phyloP scores from a whole-genome alignment of 2,329 filamentous ascomycete species.

The Exophiala lecanii-corni region DNA sequence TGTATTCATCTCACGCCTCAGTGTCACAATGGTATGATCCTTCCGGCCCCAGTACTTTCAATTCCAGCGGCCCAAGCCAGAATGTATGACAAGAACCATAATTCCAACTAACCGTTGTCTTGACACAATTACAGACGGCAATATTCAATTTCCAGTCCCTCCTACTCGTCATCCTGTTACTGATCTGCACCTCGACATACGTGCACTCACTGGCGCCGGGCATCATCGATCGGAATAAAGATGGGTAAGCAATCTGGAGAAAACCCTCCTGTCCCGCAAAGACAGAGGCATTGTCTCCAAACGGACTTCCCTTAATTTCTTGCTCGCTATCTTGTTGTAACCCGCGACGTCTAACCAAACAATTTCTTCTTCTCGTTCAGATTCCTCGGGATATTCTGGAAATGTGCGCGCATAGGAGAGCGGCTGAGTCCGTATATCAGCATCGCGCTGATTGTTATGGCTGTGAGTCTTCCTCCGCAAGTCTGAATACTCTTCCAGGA shows the following conservation, averaged over 20 bases:
- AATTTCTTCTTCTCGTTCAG: conserved; percentile 38
- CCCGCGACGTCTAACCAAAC: conserved; percentile 1
- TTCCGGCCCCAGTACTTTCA: no score
- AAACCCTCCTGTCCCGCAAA: neutral
- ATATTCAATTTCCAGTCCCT: conserved; percentile 99
- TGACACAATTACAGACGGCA: conserved; percentile 60
- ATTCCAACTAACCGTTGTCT: no score
- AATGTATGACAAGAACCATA: no score
- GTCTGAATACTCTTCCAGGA: no score
- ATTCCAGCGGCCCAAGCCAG: no score
- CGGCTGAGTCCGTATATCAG: conserved; percentile 91
- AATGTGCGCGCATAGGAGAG: conserved; percentile 88
- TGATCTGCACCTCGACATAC: conserved; percentile 95
- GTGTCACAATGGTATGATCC: no score
- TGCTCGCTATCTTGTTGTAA: no score
- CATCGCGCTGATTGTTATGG: conserved; percentile 89
- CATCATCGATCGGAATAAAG: conserved; percentile 88
- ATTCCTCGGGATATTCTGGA: conserved; percentile 87
- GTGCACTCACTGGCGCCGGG: conserved; percentile 83
- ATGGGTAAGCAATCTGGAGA: conserved; percentile 57
- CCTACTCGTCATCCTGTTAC: conserved; percentile 85
- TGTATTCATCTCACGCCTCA: no score
- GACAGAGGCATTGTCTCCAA: no score
- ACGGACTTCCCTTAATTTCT: no score
- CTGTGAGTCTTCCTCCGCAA: conserved; percentile 61